Percentiles rank a stretch among this genome's conserved stretches.
These are phyloP conservation scores for Sarocladium strictum DNA, from an alignment of 2,329 filamentous ascomycete genomes.

Conservation along the genomic window DNA sequence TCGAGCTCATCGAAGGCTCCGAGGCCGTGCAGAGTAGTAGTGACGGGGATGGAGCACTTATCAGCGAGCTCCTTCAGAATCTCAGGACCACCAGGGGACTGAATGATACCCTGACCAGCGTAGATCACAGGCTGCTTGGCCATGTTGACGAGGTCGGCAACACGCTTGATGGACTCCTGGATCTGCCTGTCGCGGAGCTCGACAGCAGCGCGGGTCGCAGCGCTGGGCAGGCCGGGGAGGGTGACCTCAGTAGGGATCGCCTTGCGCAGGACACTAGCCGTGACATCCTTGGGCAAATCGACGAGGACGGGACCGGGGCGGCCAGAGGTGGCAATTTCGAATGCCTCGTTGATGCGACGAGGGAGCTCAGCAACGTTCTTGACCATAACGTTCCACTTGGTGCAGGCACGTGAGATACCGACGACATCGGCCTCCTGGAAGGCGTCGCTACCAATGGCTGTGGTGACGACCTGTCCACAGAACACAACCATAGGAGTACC, in stretches of 20 bases:
- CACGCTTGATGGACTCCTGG: slow-evolving; percentile 64
- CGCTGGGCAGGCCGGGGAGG: slow-evolving; percentile 76
- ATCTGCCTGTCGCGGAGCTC: slow-evolving; percentile 69
- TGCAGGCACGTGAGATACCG: slow-evolving; percentile 90
- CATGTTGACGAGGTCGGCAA: slow-evolving; percentile 76
- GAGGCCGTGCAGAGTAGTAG: slow-evolving; percentile 89
- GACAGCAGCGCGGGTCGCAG: slow-evolving; percentile 75
- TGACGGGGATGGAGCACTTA: slow-evolving; percentile 87
- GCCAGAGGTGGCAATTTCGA: slow-evolving; percentile 93
- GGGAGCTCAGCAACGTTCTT: slow-evolving; percentile 92
- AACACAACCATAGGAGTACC: slow-evolving; percentile 96
- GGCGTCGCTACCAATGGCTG: slow-evolving; percentile 86
- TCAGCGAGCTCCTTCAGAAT: slow-evolving; percentile 82
- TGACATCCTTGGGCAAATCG: slow-evolving; percentile 94
- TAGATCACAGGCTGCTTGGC: slow-evolving; percentile 95
- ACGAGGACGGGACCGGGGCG: slow-evolving; percentile 92
- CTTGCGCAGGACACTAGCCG: slow-evolving; percentile 72
- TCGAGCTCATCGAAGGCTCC: slow-evolving; percentile 91
- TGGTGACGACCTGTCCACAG: slow-evolving; percentile 84
- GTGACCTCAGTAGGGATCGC: slow-evolving; percentile 74
- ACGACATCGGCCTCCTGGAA: slow-evolving; percentile 96
- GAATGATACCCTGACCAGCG: slow-evolving; percentile 84
- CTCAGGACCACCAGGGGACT: slow-evolving; percentile 69
- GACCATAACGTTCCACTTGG: slow-evolving; percentile 99
- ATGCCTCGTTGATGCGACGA: slow-evolving; percentile 91